Conservation (phyloP, 2,329 filamentous ascomycete genomes). For the Blastomyces emzantsi region DNA sequence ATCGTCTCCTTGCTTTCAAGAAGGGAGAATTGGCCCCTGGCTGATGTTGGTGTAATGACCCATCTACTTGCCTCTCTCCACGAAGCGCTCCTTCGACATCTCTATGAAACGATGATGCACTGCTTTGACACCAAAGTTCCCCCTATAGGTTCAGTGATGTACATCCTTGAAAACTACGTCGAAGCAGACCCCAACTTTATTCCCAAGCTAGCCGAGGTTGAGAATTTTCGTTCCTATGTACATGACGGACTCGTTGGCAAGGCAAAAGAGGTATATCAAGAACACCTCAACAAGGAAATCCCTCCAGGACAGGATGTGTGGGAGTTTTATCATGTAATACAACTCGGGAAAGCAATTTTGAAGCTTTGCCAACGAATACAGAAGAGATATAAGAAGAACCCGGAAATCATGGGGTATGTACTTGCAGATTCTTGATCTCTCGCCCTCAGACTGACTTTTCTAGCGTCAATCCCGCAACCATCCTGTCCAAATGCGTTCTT, state of each 20-base stretch:
- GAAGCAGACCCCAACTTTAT: conserved; percentile 68
- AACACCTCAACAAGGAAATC: conserved; percentile 68
- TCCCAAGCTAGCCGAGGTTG: conserved; percentile 58
- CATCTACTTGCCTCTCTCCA: conserved; percentile 65
- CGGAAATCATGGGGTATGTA: conserved; percentile 67
- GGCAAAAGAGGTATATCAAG: conserved; percentile 70
- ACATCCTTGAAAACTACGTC: conserved; percentile 72
- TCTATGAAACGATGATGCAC: conserved; percentile 78
- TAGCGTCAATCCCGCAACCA: conserved; percentile 52
- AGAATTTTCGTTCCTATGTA: conserved; percentile 63
- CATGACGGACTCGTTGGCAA: conserved; percentile 62
- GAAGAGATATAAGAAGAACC: conserved; percentile 83
- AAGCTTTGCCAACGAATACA: conserved; percentile 80
- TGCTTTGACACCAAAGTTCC: conserved; percentile 86
- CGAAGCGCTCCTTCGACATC: conserved; percentile 72
- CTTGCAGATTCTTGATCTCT: neutral
- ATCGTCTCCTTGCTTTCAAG: conserved; percentile 43
- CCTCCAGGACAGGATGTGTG: conserved; percentile 72
- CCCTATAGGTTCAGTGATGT: conserved; percentile 68
- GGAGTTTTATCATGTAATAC: conserved; percentile 85
- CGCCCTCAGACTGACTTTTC: conserved; percentile 17
- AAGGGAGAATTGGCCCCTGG: conserved; percentile 58
- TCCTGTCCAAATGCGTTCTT: conserved; percentile 73
- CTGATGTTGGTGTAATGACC: conserved; percentile 63
- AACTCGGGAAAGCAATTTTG: conserved; percentile 76